phyloP scores from a whole-genome alignment of 78 protist species.

The Isochrysis galbana region DNA sequence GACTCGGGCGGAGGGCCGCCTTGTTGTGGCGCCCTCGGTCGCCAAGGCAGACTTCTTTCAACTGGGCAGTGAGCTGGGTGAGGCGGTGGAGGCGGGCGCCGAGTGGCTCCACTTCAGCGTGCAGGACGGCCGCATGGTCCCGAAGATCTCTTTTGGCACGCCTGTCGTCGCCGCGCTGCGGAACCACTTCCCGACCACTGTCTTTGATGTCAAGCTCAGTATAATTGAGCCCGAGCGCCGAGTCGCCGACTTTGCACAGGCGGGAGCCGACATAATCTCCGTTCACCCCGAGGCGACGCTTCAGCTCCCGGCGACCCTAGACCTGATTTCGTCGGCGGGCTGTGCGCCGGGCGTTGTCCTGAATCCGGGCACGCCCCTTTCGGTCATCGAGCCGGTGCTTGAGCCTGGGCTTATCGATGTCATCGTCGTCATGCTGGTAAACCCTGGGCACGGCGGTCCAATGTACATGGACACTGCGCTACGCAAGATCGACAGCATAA shows the following conservation, averaged over 20 bases:
- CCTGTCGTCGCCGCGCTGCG: not conserved
- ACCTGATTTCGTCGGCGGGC: not conserved
- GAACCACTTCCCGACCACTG: not conserved
- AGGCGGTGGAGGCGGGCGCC: not conserved
- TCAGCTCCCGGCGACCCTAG: not conserved
- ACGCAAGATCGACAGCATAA: not conserved
- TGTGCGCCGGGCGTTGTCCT: not conserved
- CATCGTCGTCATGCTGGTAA: slow-evolving; percentile 18
- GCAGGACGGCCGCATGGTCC: not conserved
- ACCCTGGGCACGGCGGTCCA: slow-evolving; percentile 19
- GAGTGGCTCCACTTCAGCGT: slow-evolving; percentile 3
- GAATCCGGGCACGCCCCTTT: not conserved
- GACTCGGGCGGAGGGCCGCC: too few relatives aligned
- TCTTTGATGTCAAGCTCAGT: not conserved
- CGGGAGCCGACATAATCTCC: slow-evolving; percentile 8
- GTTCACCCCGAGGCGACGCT: slow-evolving; percentile 17
- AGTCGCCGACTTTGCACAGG: not conserved
- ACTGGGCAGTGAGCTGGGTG: not conserved
- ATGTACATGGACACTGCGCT: not conserved
- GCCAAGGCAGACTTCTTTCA: not conserved
- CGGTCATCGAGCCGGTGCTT: not conserved
- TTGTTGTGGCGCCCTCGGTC: not conserved
- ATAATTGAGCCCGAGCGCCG: not conserved
- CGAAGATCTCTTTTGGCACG: not conserved
- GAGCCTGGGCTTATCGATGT: not conserved